A percentile compares a stretch with the other conserved stretches of the same genome.
Evolutionary conservation across 1,284 basidiomycete genomes (phyloP).

Genomic region (Waitea zeae): DNA sequence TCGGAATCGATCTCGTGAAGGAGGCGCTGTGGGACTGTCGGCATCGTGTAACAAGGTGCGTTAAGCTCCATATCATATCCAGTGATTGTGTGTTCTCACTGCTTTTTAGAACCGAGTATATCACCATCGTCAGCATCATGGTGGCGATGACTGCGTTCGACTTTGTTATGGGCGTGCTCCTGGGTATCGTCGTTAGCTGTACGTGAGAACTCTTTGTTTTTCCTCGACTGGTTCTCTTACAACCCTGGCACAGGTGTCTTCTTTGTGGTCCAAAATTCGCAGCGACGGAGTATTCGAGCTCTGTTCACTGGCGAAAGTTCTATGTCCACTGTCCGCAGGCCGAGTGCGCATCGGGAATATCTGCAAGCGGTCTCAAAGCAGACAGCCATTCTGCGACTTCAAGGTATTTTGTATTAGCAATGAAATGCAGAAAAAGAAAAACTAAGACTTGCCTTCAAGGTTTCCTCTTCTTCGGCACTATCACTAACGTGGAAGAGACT

Average conservation of each 20-base stretch:
- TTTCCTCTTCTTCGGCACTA: conserved; percentile 95
- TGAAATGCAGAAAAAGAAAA: not conserved
- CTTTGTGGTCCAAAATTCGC: conserved; percentile 90
- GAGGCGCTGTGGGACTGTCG: conserved; percentile 95
- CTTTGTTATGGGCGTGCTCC: conserved; percentile 87
- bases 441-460: conserved; percentile 19
- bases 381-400: conserved; percentile 79
- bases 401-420: conserved; percentile 28
- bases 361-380: conserved; percentile 84
- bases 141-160: conserved; percentile 89
- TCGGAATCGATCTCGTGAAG: conserved; percentile 88
- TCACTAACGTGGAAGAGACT: conserved; percentile 72
- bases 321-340: conserved; percentile 85
- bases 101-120: conserved; percentile 40
- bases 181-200: conserved; percentile 87
- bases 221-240: not conserved
- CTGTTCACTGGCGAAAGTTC: conserved; percentile 66
- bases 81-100: not conserved
- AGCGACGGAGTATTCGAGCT: conserved; percentile 65
- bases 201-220: conserved; percentile 27
- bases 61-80: conserved; percentile 12
- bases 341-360: conserved; percentile 77
- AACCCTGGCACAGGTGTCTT: no score
- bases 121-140: conserved; percentile 69
- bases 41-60: conserved; percentile 66